These are phyloP conservation scores for Cyberlindnera sargentensis DNA, from an alignment of 805 yeast genomes.

Conservation along the genomic window DNA sequence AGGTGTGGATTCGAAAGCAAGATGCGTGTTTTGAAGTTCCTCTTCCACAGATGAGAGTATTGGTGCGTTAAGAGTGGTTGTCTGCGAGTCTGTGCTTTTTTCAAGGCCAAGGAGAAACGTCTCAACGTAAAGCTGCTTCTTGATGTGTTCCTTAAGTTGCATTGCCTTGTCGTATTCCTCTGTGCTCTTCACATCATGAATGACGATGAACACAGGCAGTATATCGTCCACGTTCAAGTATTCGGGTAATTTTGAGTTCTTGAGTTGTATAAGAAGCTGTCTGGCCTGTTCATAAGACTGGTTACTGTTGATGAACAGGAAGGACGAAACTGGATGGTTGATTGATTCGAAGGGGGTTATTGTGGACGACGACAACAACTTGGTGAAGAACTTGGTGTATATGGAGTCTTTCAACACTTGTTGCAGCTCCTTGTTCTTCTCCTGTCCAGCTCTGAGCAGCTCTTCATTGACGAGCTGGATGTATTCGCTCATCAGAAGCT, in stretches of 20 bases:
- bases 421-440: constrained; percentile 20
- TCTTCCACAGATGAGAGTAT: constrained; percentile 38
- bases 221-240: constrained; percentile 63
- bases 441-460: constrained; percentile 6
- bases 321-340: constrained; percentile 76
- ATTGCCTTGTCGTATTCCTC: constrained; percentile 38
- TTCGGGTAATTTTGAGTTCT: constrained; percentile 42
- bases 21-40: constrained; percentile 27
- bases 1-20: constrained; percentile 7
- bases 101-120: constrained; percentile 16
- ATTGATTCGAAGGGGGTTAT: constrained; percentile 78
- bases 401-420: constrained; percentile 36
- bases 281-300: constrained; percentile 53
- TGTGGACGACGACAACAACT: constrained; percentile 49
- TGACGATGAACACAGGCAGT: constrained; percentile 42
- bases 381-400: constrained; percentile 51
- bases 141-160: constrained; percentile 28
- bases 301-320: constrained; percentile 54
- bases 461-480: constrained; percentile 23
- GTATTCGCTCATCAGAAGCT: constrained; percentile 28
- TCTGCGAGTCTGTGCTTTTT: constrained; percentile 6
- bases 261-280: constrained; percentile 47
- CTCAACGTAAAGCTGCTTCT: constrained; percentile 32
- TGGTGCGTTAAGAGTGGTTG: constrained; percentile 24
- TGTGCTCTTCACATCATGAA: constrained; percentile 40